Percentiles rank a stretch among this genome's conserved stretches.
Evolutionary conservation across 2,329 filamentous ascomycete genomes (phyloP).

Genomic region (Alternaria conjuncta): DNA sequence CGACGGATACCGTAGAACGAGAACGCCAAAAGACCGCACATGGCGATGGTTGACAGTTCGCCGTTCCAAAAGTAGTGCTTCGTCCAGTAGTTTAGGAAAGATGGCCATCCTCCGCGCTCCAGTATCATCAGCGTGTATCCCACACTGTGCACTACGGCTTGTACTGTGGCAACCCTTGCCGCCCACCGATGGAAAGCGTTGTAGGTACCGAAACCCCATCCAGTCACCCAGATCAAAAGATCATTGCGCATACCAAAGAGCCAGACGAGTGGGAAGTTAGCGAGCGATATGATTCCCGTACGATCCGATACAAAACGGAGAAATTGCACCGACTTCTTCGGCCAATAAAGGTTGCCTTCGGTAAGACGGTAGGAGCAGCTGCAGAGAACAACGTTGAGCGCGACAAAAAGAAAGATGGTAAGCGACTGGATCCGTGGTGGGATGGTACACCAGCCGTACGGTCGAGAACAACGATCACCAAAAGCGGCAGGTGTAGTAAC

Average conservation of each 20-base stretch:
- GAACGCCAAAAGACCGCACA: slow-evolving; percentile 55
- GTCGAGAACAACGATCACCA: slow-evolving; percentile 50
- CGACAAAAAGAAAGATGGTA: slow-evolving; percentile 53
- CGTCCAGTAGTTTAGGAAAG: slow-evolving; percentile 47
- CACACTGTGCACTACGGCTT: slow-evolving; percentile 68
- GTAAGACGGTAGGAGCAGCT: slow-evolving; percentile 55
- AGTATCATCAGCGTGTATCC: slow-evolving; percentile 61
- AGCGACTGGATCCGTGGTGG: slow-evolving; percentile 57
- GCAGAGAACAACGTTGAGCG: slow-evolving; percentile 54
- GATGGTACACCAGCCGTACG: slow-evolving; percentile 54
- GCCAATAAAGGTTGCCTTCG: slow-evolving; percentile 55
- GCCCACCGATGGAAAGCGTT: slow-evolving; percentile 73
- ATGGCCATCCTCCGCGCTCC: slow-evolving; percentile 46
- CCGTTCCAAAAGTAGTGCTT: slow-evolving; percentile 61
- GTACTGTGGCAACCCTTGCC: slow-evolving; percentile 66
- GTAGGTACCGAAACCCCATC: slow-evolving; percentile 71
- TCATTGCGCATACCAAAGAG: slow-evolving; percentile 73
- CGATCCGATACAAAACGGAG: slow-evolving; percentile 67
- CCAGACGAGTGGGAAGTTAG: slow-evolving; percentile 70
- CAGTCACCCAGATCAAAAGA: slow-evolving; percentile 68
- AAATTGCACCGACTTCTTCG: slow-evolving; percentile 47
- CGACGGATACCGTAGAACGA: slow-evolving; percentile 61
- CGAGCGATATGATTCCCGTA: slow-evolving; percentile 68
- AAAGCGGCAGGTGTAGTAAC: slow-evolving; percentile 55
- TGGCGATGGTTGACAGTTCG: slow-evolving; percentile 50